These are phyloP conservation scores for Arthrobotrys sphaeroides DNA, from an alignment of 2,329 filamentous ascomycete species.

Conservation along the genomic window DNA sequence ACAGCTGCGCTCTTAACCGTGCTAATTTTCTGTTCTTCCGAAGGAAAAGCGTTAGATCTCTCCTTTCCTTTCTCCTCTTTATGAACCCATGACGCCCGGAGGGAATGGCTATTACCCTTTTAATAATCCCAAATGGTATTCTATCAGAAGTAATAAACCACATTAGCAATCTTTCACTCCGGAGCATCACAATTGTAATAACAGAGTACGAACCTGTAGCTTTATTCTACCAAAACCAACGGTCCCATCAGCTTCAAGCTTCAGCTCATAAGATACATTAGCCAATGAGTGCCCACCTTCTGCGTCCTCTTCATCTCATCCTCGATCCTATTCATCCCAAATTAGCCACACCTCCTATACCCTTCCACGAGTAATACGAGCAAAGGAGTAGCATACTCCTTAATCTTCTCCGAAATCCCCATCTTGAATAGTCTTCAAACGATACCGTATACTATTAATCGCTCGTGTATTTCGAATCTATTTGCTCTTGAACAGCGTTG, in stretches of 20 bases:
- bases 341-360: constrained; percentile 7
- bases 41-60: constrained; percentile 34
- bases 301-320: constrained; percentile 99
- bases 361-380: neutral
- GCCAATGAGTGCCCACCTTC: too few species aligned
- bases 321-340: constrained; percentile 77
- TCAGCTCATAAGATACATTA: too few species aligned
- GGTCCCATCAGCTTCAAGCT: constrained; percentile 57
- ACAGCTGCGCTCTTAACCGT: constrained; percentile 88
- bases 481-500: too few species aligned
- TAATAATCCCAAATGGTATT: constrained; percentile 96
- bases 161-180: too few species aligned
- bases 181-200: neutral
- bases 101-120: constrained; percentile 75
- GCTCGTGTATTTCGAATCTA: too few species aligned
- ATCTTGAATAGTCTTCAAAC: constrained; percentile 67
- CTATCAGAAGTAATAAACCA: constrained; percentile 65
- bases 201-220: constrained; percentile 95
- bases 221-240: constrained; percentile 82
- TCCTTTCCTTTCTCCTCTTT: constrained; percentile 36
- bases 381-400: constrained; percentile 74
- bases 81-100: neutral
- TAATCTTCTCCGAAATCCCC: constrained; percentile 99
- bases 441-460: too few species aligned
- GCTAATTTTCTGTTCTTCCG: constrained; percentile 83